A percentile compares a stretch with the other conserved stretches of the same genome.
Conservation (phyloP, 352 stramenopile genomes). For the Aphanomyces euteiches region DNA sequence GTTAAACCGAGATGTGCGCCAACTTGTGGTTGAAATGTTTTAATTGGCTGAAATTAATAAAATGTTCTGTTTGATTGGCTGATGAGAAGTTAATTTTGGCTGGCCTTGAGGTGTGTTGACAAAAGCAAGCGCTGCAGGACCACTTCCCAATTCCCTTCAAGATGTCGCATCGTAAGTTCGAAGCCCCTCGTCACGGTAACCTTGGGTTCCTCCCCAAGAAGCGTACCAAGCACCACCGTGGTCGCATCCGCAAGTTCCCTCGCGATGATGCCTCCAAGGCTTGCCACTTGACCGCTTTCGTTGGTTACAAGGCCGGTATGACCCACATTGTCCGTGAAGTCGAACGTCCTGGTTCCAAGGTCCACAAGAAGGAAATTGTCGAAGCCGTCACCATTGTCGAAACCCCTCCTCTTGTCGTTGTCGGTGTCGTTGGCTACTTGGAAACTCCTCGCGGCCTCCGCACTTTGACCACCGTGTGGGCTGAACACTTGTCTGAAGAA, state of each 20-base stretch:
- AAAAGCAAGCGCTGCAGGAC: neutral
- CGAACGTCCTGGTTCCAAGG: conserved; percentile 97
- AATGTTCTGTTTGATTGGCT: neutral
- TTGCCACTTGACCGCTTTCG: conserved; percentile 99
- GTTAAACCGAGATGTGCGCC: no score
- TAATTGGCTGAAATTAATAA: no score
- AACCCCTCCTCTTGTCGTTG: conserved; percentile 98
- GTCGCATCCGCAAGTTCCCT: conserved; percentile 99
- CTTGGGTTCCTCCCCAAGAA: conserved; percentile 99
- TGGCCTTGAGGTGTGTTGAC: neutral
- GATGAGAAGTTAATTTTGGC: conserved; percentile 13
- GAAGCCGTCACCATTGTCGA: conserved; percentile 99
- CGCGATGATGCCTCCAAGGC: conserved; percentile 95
- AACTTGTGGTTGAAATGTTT: no score
- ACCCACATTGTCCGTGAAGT: conserved; percentile 99
- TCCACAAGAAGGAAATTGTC: conserved; percentile 99
- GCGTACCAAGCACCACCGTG: conserved; percentile 98
- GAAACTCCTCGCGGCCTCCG: conserved; percentile 98
- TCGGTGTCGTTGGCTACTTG: conserved; percentile 99
- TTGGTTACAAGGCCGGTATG: conserved; percentile 99
- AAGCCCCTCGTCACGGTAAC: conserved; percentile 95
- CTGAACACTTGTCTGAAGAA: conserved; percentile 98
- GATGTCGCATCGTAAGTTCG: conserved; percentile 99
- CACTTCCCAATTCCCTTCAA: conserved; percentile 32
- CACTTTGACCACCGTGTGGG: conserved; percentile 99